A percentile compares a stretch with the other conserved stretches of the same genome.
These are phyloP conservation scores for Euphorbia lathyris DNA, from an alignment of 345 rosid species.

Conservation along the genomic window DNA sequence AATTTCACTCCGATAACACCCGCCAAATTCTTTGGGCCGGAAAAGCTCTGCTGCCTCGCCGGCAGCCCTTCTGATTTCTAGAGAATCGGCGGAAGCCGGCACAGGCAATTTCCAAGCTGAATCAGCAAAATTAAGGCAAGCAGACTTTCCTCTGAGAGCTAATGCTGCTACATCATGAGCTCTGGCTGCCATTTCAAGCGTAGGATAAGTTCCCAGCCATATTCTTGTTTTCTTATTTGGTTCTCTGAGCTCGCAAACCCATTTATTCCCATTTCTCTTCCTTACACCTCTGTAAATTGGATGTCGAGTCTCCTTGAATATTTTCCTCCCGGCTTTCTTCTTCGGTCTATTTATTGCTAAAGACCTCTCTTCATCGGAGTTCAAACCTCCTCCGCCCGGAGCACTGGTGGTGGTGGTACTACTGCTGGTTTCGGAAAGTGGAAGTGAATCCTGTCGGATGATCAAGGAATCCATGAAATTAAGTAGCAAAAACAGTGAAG, in stretches of 20 bases:
- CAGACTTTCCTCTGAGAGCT: constrained; percentile 57
- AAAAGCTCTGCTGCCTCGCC: constrained; percentile 53
- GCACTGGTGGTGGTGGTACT: too few species aligned
- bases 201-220: constrained; percentile 79
- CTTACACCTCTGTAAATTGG: constrained; percentile 69
- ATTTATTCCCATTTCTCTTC: constrained; percentile 50
- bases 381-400: neutral
- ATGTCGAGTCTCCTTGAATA: constrained; percentile 72
- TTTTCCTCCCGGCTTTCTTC: constrained; percentile 36
- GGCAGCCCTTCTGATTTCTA: constrained; percentile 44
- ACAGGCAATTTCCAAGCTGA: constrained; percentile 56
- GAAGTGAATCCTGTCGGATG: too few species aligned
- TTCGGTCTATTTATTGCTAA: constrained; percentile 22
- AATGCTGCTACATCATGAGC: constrained; percentile 81
- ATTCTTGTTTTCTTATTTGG: constrained; percentile 54
- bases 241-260: constrained; percentile 74
- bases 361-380: constrained; percentile 15
- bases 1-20: neutral
- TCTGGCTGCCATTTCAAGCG: constrained; percentile 72
- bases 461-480: neutral
- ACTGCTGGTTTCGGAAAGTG: constrained; percentile 14
- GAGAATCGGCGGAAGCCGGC: constrained; percentile 45
- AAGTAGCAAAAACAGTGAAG: neutral
- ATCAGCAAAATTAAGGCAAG: constrained; percentile 72
- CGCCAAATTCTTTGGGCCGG: constrained; percentile 30